Conservation (phyloP, 148 eudicot species). For the Nepenthes gracilis region DNA sequence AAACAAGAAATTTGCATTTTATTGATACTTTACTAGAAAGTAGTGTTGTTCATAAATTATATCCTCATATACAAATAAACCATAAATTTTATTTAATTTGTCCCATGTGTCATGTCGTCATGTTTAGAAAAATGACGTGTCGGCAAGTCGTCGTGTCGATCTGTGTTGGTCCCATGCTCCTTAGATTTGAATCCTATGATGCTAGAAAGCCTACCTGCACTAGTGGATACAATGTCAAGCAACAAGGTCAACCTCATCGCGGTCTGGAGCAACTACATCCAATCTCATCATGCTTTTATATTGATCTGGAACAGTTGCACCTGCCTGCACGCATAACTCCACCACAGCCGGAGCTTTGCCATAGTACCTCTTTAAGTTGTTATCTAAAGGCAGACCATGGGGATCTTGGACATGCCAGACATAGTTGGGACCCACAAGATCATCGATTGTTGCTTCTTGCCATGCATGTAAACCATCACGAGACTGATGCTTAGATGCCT, state of each 20-base stretch:
- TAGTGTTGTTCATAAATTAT: no score
- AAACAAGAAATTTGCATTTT: no score
- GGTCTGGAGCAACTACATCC: slow-evolving; percentile 59
- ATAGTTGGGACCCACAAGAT: slow-evolving; percentile 55
- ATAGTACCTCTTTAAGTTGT: slow-evolving; percentile 39
- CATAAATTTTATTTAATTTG: no score
- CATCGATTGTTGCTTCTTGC: slow-evolving; percentile 60
- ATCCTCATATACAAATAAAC: no score
- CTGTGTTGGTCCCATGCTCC: no score
- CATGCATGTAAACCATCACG: slow-evolving; percentile 63
- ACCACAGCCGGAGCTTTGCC: slow-evolving; percentile 66
- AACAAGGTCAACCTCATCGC: slow-evolving; percentile 66
- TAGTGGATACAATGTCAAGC: slow-evolving; percentile 18
- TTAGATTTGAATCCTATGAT: neutral
- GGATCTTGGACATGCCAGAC: slow-evolving; percentile 54
- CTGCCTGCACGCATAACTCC: slow-evolving; percentile 59
- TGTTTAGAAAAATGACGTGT: no score
- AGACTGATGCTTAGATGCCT: slow-evolving; percentile 54
- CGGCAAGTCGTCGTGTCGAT: no score
- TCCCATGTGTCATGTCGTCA: no score
- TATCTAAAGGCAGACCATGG: slow-evolving; percentile 27
- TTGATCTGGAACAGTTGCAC: slow-evolving; percentile 43
- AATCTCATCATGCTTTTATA: slow-evolving; percentile 57
- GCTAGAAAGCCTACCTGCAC: neutral
- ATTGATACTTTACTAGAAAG: no score